Base-by-base conservation (phyloP, 306 rosid species). In the Sindora glabra region DNA sequence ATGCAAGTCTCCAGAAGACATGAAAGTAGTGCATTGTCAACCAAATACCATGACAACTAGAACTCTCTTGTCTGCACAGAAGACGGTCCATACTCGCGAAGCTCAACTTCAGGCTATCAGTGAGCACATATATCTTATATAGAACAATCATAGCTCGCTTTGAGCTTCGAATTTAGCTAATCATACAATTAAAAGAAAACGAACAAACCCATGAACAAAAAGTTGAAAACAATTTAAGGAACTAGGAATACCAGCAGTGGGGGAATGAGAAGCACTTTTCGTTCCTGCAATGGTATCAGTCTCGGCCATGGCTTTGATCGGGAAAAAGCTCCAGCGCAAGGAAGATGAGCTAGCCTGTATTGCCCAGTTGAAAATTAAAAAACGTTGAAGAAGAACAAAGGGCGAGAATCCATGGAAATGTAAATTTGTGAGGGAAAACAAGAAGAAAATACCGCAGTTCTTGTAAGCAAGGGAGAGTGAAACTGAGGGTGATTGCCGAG, bases 261-360 rank as follows among this genome's bases (percentile, higher is more conserved):
- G 24, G 33, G 65, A 37, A 12, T 67, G 59, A 42, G 65, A 48
- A 27, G 34, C 36, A 17, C 40, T 3, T 40, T 55, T 6, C 12
- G 73, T 27, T 22, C 17, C 6, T 14, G 69, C 17, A 27, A 62
- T 40, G n/a, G 72, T 13, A 10, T 69, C 73, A 14, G 46, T 56
- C 17, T 69, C 55, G 21, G 83, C 76, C 81, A 81, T 74, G 44
- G 76, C 71, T 49, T 55, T 68, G 56, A 74, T 26, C 54, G 70
- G 50, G 5, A 39, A 5, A 51, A 39, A 63, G 59, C 50, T 53
- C 39, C 64, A 59, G n/a, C 13, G 64, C 46, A 60, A 38, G 21
- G 48, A 29, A 15, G 44, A 42, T 1, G 50, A 38, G 44, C 30
- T 33, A 44, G 30, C 36, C 12, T 49, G 56, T 16, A n/a, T 19